Base-by-base conservation (phyloP, 106 monocot species). In the Dactylorhiza incarnata region DNA sequence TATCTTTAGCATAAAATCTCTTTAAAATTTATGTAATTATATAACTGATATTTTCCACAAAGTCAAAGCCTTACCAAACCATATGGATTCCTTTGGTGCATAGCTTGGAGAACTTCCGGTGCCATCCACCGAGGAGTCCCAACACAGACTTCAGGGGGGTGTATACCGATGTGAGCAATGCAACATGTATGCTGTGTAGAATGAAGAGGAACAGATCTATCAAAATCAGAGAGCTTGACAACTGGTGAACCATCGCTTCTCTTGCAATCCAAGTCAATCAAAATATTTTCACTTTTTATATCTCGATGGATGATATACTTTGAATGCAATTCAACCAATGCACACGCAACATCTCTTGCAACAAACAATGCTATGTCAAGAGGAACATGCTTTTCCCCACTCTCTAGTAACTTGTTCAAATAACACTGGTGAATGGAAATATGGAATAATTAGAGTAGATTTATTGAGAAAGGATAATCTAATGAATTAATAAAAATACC, bases 91-190 rank as follows among this genome's bases (percentile, higher is more conserved):
- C 79, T 91, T 75, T 80, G 72, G 80, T 88, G 86, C 87, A 99
- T 89, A 67, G 99, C 88, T 29, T 80, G 77, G 46, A 92, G 45
- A 16, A 94, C 94, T 68, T 99, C 99, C 19, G 99, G 99, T 49
- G 99, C 99, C 99, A 99, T 99, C 99, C 99, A 99, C 13, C 89
- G 75, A 17, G 94, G 99, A 17, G 99, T 99, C 74, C 99, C 99
- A 61, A 99, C 89, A 85, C 99, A 99, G 71, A 86, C 80, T 82
- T 91, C 75, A 48, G 99, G 89, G 47, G 94, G 89, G 82, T 89
- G 91, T 75, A 92, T 58, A 2, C 99, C 99, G 77, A 81, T 37
- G 81, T 99, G 99, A 72, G 89, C 83, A 76, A 94, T 92, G 66
- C 99, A 99, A 65, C 99, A 99, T 20, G 89, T 86, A 76, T 99